These are phyloP conservation scores for Hypoxylon trugodes DNA, from an alignment of 495 filamentous ascomycete genomes.

Conservation along the genomic window DNA sequence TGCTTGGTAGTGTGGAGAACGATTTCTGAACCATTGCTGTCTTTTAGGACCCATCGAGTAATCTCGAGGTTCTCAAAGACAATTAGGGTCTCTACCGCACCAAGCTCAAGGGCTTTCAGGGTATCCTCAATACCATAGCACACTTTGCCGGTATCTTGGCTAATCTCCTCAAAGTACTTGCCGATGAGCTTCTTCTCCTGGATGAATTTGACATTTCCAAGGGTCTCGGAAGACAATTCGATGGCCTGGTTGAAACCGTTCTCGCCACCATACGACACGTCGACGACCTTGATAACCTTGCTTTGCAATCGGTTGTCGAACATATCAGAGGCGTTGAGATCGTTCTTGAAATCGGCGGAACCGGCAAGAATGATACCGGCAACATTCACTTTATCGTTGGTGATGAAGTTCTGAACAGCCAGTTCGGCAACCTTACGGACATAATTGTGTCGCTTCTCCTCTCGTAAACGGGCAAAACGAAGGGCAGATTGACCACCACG, in stretches of 20 bases:
- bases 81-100: conserved; percentile 92
- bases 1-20: conserved; percentile 88
- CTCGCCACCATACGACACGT: conserved; percentile 98
- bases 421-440: conserved; percentile 97
- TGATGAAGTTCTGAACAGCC: conserved; percentile 98
- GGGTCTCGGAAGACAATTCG: conserved; percentile 91
- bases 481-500: conserved; percentile 99
- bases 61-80: conserved; percentile 98
- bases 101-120: conserved; percentile 94
- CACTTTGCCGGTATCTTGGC: conserved; percentile 91
- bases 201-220: conserved; percentile 99
- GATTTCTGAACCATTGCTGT: conserved; percentile 71
- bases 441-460: conserved; percentile 99
- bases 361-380: conserved; percentile 93
- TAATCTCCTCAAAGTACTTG: conserved; percentile 98
- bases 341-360: conserved; percentile 99
- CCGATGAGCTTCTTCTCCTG: conserved; percentile 99
- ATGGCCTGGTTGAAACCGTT: conserved; percentile 99
- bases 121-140: conserved; percentile 99
- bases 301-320: conserved; percentile 89
- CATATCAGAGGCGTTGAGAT: conserved; percentile 96
- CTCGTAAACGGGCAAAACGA: conserved; percentile 98
- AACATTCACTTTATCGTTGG: conserved; percentile 96
- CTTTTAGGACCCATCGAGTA: conserved; percentile 88
- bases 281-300: conserved; percentile 99